phyloP scores from a whole-genome alignment of 2,329 filamentous ascomycete genomes.

The Tolypocladium ophioglossoides region DNA sequence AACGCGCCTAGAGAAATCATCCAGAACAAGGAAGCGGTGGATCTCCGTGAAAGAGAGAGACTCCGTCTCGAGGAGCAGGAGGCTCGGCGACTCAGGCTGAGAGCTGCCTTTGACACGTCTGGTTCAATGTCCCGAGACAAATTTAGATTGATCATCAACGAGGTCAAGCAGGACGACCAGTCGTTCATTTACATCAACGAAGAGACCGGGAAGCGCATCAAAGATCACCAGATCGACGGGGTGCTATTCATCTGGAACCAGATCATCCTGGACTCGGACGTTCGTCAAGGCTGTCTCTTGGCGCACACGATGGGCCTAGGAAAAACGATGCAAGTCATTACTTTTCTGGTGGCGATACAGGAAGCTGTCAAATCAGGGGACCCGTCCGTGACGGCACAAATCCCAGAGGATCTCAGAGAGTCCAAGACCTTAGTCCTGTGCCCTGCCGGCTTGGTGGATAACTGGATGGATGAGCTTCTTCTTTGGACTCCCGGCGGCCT shows the following conservation, averaged over 20 bases:
- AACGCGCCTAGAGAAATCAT: conserved; percentile 19
- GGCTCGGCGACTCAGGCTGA: conserved; percentile 36
- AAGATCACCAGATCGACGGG: conserved; percentile 70
- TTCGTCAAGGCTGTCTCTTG: conserved; percentile 65
- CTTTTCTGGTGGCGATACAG: conserved; percentile 65
- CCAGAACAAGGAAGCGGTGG: conserved; percentile 28
- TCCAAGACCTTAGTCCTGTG: conserved; percentile 64
- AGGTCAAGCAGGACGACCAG: conserved; percentile 49
- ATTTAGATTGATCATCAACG: conserved; percentile 53
- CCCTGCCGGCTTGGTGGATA: conserved; percentile 63
- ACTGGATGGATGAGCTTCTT: conserved; percentile 71
- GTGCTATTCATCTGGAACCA: conserved; percentile 87
- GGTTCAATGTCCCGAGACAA: conserved; percentile 33
- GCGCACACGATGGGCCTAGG: conserved; percentile 88
- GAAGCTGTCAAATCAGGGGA: conserved; percentile 53
- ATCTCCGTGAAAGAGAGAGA: conserved; percentile 44
- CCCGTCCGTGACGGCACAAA: conserved; percentile 46
- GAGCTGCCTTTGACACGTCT: conserved; percentile 31
- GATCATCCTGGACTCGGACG: conserved; percentile 49
- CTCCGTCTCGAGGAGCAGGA: conserved; percentile 44
- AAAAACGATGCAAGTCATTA: conserved; percentile 87
- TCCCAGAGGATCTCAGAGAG: conserved; percentile 53
- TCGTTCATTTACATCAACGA: conserved; percentile 54
- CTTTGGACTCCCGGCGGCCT: conserved; percentile 51
- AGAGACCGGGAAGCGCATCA: conserved; percentile 55